Evolutionary conservation across 140 eudicot species (phyloP), one percentile per base, ranked within the genome.

Genomic region (Oenanthe javanica): DNA sequence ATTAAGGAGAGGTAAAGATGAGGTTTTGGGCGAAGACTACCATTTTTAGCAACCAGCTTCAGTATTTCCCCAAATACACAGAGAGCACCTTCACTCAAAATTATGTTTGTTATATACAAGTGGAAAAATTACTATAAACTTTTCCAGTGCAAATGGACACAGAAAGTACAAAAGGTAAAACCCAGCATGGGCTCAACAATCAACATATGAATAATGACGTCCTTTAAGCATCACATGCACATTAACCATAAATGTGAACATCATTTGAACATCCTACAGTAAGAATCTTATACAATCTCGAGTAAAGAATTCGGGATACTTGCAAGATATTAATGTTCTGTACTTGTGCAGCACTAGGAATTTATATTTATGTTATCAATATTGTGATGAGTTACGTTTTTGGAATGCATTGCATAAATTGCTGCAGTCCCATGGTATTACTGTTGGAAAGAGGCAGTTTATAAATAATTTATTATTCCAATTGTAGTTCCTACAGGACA

Each of bases 1-100:
- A 87, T 87, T 82, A 87, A 77, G 25, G 90, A 82, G 52, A 87
- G 86, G 81, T 82, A 87, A 69, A 87, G 90, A 80, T 87, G 90
- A 82, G 90, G 90, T 80, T 87, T 87, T 45, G 90, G 90, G 81
- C 86, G 82, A 45, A 84, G 77, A 9, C 43, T 55, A 40, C 84
- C 73, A 61, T 84, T 74, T 67, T 69, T 27, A 1, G 79, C 83
- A 45, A 84, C 80, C 59, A 23, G 75, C 80, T 87, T 87, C 67
- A 84, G 43, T 51, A 87, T 84, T 82, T 84, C 86, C 54, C 90
- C 90, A 78, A 82, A 84, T 2, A 87, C 75, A 77, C 86, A 84
- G 42, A 87, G 81, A 61, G 90, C 90, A 80, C 90, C 90, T 87
- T 75, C 16, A 15, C 72, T 80, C 23, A 42, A 36, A 4, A 71